phyloP scores from a whole-genome alignment of 208 protist genomes.

The Wallacemonas sp. region DNA sequence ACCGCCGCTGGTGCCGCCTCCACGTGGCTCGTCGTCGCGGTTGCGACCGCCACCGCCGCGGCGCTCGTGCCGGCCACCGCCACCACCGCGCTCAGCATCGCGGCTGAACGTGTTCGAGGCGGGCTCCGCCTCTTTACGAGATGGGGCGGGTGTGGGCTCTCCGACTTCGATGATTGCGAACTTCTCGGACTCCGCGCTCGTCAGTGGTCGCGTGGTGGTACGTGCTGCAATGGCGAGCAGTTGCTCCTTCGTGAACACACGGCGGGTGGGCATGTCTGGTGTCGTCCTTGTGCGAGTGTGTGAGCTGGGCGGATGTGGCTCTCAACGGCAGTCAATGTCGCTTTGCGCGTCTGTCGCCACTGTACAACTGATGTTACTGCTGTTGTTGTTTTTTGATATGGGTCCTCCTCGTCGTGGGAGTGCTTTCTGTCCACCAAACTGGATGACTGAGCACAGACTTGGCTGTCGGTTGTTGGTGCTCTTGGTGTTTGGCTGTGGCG shows the following conservation, averaged over 20 bases:
- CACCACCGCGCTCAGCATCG: background rate
- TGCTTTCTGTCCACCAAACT: too few species aligned
- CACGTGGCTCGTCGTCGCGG: background rate
- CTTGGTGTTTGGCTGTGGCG: too few species aligned
- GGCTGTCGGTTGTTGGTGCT: too few species aligned
- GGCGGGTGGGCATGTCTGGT: constrained; percentile 10
- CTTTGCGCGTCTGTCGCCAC: too few species aligned
- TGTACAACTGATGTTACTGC: too few species aligned
- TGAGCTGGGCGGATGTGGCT: too few species aligned
- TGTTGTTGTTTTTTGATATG: too few species aligned
- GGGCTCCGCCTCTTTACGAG: constrained; percentile 32
- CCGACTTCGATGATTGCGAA: constrained; percentile 69
- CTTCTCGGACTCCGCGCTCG: constrained; percentile 37
- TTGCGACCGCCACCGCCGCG: constrained; percentile 7
- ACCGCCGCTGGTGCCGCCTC: background rate
- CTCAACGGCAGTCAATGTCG: too few species aligned
- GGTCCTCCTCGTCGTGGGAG: too few species aligned
- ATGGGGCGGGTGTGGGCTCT: constrained; percentile 20
- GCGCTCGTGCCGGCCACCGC: background rate
- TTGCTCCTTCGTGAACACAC: constrained; percentile 57
- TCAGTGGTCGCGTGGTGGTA: constrained; percentile 25
- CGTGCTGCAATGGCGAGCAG: constrained; percentile 46
- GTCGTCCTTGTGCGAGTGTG: too few species aligned
- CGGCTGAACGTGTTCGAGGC: background rate
- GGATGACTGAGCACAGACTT: too few species aligned